These are phyloP conservation scores for Hordeum marinum DNA, from an alignment of 176 grass and related monocot genomes.

Conservation along the genomic window DNA sequence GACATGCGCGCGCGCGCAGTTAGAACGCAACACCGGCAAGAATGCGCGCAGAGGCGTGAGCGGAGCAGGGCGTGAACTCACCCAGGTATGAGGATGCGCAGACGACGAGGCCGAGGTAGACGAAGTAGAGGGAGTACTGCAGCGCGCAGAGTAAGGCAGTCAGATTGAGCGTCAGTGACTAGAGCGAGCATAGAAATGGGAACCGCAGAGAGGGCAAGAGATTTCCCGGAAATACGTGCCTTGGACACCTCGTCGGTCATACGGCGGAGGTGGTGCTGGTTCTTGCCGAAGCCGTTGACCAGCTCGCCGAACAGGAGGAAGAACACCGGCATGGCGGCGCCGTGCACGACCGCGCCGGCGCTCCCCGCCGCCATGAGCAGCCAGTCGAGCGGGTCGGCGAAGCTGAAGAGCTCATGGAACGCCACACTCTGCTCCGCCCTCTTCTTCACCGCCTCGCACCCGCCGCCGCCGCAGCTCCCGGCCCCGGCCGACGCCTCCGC, in stretches of 20 bases:
- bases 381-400: conserved; percentile 75
- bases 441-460: conserved; percentile 49
- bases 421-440: conserved; percentile 52
- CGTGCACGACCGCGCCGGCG: conserved; percentile 72
- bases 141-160: background rate
- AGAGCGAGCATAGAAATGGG: background rate
- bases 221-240: conserved; percentile 5
- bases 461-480: conserved; percentile 18
- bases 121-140: conserved; percentile 93
- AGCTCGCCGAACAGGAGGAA: conserved; percentile 90
- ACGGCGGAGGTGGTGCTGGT: conserved; percentile 60
- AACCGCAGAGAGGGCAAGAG: background rate
- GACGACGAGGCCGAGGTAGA: conserved; percentile 84
- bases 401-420: conserved; percentile 78
- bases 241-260: conserved; percentile 93
- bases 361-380: conserved; percentile 73
- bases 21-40: background rate
- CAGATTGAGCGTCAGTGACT: background rate
- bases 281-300: conserved; percentile 95
- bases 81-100: conserved; percentile 91
- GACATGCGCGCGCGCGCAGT: background rate
- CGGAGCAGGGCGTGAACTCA: conserved; percentile 8
- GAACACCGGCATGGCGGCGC: conserved; percentile 86
- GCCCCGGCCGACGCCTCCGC: conserved; percentile 9
- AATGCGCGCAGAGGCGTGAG: background rate